These are phyloP conservation scores for Cadophora sp. DNA, from an alignment of 2,329 filamentous ascomycete genomes.

Conservation along the genomic window DNA sequence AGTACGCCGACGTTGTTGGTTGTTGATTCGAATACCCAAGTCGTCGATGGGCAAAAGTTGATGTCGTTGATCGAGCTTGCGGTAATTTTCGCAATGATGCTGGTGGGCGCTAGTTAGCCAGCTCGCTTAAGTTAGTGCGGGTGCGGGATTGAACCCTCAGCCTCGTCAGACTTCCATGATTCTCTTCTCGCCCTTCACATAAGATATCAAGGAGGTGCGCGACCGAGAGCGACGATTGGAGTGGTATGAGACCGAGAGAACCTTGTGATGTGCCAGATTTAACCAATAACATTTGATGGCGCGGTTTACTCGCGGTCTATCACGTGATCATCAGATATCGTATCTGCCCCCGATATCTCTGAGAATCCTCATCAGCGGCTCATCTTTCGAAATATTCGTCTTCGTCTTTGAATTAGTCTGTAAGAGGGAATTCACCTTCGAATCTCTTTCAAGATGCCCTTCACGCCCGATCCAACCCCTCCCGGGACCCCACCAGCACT, in stretches of 20 bases:
- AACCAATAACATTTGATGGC: too few relatives aligned
- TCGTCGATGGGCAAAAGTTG: constrained; percentile 29
- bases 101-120: constrained; percentile 13
- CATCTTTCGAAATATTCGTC: neutral
- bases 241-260: too few relatives aligned
- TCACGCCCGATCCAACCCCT: constrained; percentile 28
- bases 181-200: too few relatives aligned
- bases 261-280: too few relatives aligned
- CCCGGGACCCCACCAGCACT: constrained; percentile 48
- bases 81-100: constrained; percentile 14
- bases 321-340: too few relatives aligned
- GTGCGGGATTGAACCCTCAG: too few relatives aligned
- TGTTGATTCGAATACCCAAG: constrained; percentile 39
- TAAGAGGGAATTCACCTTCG: neutral
- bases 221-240: too few relatives aligned
- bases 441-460: constrained; percentile 22
- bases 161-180: too few relatives aligned
- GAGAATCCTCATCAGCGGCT: neutral
- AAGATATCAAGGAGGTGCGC: too few relatives aligned
- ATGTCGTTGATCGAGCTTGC: constrained; percentile 29
- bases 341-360: too few relatives aligned
- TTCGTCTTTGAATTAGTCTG: neutral
- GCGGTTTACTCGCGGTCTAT: too few relatives aligned
- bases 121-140: neutral
- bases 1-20: constrained; percentile 39